phyloP scores from a whole-genome alignment of 1,139 yeast species.

The Sugiyamaella castrensis region DNA sequence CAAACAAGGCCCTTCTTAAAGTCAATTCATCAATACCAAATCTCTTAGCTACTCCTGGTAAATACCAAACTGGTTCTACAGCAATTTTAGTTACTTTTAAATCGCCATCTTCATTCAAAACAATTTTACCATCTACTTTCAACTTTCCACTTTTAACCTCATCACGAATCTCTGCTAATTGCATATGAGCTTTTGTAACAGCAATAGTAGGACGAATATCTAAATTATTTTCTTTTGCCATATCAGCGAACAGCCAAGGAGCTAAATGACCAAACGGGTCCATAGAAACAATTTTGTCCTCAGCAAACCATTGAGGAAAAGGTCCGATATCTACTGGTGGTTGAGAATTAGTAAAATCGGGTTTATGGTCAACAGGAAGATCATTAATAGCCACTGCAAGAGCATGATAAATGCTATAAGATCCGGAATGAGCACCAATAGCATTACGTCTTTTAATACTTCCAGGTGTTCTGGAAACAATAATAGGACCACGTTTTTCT shows the following conservation, averaged over 20 bases:
- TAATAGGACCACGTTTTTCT: conserved; percentile 52
- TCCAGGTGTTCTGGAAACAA: conserved; percentile 45
- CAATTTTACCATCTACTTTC: conserved; percentile 55
- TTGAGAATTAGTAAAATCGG: conserved; percentile 60
- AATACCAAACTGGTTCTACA: conserved; percentile 63
- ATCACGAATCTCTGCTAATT: conserved; percentile 52
- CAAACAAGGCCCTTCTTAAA: conserved; percentile 54
- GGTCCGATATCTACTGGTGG: conserved; percentile 56
- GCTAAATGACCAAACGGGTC: conserved; percentile 63
- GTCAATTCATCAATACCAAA: conserved; percentile 54
- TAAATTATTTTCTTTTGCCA: conserved; percentile 44
- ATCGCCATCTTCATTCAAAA: conserved; percentile 55
- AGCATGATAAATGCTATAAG: conserved; percentile 59
- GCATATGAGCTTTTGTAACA: conserved; percentile 59
- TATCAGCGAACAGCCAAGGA: conserved; percentile 51
- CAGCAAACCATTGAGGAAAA: conserved; percentile 52
- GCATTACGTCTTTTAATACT: conserved; percentile 46
- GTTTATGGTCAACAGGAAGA: conserved; percentile 47
- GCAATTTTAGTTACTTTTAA: conserved; percentile 59
- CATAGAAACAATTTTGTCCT: conserved; percentile 55
- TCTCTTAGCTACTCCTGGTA: conserved; percentile 62
- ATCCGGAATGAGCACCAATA: conserved; percentile 61
- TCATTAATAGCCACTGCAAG: conserved; percentile 57
- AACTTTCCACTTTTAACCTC: conserved; percentile 51
- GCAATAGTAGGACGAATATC: conserved; percentile 61